A percentile compares a stretch with the other conserved stretches of the same genome.
phyloP scores from a whole-genome alignment of 1,284 basidiomycete species.

The Ganoderma resinaceum region DNA sequence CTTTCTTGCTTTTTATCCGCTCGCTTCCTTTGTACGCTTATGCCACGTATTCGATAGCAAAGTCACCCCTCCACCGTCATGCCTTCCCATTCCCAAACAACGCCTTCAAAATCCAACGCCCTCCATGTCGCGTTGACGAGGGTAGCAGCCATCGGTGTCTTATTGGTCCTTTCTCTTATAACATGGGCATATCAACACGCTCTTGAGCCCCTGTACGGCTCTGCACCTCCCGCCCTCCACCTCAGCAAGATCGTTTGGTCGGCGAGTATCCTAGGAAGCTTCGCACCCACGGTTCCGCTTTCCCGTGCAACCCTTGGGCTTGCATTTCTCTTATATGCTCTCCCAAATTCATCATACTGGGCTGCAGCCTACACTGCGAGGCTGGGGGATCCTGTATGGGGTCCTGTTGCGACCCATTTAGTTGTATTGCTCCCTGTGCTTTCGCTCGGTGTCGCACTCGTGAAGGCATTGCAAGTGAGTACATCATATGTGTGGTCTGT shows the following conservation, averaged over 20 bases:
- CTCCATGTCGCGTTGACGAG: constrained; percentile 34
- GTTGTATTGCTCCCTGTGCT: constrained; percentile 62
- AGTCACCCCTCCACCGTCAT: constrained; percentile 17
- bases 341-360: constrained; percentile 72
- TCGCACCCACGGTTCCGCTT: constrained; percentile 43
- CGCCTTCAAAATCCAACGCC: constrained; percentile 17
- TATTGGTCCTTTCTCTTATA: constrained; percentile 54
- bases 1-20: constrained; percentile 7
- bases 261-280: constrained; percentile 45
- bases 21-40: constrained; percentile 10
- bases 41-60: constrained; percentile 20
- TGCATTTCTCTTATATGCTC: constrained; percentile 54
- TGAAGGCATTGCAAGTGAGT: constrained; percentile 53
- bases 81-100: constrained; percentile 23
- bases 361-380: constrained; percentile 63
- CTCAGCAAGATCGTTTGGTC: constrained; percentile 53
- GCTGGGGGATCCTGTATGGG: constrained; percentile 56
- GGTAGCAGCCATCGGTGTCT: constrained; percentile 35
- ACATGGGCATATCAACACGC: constrained; percentile 61
- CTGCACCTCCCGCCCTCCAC: constrained; percentile 53
- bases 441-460: constrained; percentile 52
- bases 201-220: constrained; percentile 65
- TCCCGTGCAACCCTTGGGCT: constrained; percentile 46
- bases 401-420: constrained; percentile 64
- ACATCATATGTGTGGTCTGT: no score